Evolutionary conservation across 176 grass and related monocot genomes (phyloP).

Genomic region (Cocos nucifera): DNA sequence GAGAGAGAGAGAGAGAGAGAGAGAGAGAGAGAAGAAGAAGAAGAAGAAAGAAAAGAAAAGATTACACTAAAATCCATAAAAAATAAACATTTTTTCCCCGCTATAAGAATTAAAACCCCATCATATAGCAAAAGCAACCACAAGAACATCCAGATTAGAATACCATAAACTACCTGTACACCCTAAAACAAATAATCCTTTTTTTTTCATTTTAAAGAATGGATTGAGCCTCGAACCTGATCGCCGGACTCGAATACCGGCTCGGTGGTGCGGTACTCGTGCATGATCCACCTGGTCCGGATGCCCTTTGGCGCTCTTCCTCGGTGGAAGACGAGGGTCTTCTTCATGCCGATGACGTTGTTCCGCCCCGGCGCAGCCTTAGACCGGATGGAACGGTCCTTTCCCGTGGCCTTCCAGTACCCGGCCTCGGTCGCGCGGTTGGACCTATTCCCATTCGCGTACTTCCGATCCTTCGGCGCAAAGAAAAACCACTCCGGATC

Average conservation of each 20-base stretch:
- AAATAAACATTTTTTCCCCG: too few relatives aligned
- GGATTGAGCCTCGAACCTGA: conserved; percentile 33
- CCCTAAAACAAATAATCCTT: too few relatives aligned
- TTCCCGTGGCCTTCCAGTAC: conserved; percentile 94
- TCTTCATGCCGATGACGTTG: conserved; percentile 71
- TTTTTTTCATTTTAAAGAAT: too few relatives aligned
- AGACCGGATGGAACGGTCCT: conserved; percentile 72
- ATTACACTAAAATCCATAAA: too few relatives aligned
- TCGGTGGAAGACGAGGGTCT: conserved; percentile 82
- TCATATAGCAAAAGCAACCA: too few relatives aligned
- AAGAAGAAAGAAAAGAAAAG: too few relatives aligned
- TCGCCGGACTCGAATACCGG: conserved; percentile 57
- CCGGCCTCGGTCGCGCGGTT: conserved; percentile 78
- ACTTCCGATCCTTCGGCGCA: conserved; percentile 88
- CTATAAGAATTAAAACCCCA: too few relatives aligned
- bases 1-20: too few relatives aligned
- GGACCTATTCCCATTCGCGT: conserved; percentile 65
- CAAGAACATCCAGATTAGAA: too few relatives aligned
- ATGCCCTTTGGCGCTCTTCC: conserved; percentile 69
- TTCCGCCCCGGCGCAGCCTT: conserved; percentile 50
- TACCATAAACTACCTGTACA: too few relatives aligned
- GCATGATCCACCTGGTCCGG: conserved; percentile 87
- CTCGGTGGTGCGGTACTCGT: conserved; percentile 88
- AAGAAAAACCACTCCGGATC: conserved; percentile 98
- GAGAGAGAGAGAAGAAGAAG: too few relatives aligned